Evolutionary conservation across 192 early-diverging fungal species (phyloP).

Genomic region (Podila horticola): DNA sequence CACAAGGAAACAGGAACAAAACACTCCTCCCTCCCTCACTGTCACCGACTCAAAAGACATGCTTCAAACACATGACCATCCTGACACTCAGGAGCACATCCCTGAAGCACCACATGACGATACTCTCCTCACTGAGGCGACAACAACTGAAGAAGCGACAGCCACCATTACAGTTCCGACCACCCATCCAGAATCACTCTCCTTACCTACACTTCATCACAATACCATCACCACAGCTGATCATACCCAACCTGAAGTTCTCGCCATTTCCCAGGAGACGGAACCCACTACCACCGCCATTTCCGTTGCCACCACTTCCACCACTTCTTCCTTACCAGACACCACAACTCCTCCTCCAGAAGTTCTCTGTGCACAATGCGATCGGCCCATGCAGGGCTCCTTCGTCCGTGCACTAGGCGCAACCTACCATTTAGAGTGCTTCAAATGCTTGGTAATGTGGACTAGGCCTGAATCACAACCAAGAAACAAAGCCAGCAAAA

Average conservation of each 20-base stretch:
- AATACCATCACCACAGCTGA: too few relatives aligned
- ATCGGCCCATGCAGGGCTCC: conserved; percentile 79
- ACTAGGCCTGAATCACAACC: neutral
- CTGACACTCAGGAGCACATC: neutral
- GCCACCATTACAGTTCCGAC: neutral
- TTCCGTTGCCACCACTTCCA: neutral
- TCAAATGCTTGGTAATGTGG: conserved; percentile 86
- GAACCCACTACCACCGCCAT: too few relatives aligned
- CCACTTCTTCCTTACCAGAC: conserved; percentile 14
- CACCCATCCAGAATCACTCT: too few relatives aligned
- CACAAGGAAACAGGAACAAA: neutral
- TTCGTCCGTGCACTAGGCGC: conserved; percentile 87
- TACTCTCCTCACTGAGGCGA: neutral
- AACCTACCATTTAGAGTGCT: conserved; percentile 95
- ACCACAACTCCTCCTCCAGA: conserved; percentile 16
- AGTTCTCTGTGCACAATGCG: conserved; percentile 73
- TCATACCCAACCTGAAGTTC: too few relatives aligned
- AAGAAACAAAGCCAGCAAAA: neutral
- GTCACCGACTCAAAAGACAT: neutral
- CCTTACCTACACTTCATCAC: neutral
- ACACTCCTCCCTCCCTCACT: too few relatives aligned
- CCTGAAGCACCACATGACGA: neutral
- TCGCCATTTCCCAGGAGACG: too few relatives aligned
- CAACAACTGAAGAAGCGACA: neutral
- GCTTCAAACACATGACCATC: neutral